phyloP scores from a whole-genome alignment of 1,139 yeast species.

The Chernovozyma sophiae-reginae region DNA sequence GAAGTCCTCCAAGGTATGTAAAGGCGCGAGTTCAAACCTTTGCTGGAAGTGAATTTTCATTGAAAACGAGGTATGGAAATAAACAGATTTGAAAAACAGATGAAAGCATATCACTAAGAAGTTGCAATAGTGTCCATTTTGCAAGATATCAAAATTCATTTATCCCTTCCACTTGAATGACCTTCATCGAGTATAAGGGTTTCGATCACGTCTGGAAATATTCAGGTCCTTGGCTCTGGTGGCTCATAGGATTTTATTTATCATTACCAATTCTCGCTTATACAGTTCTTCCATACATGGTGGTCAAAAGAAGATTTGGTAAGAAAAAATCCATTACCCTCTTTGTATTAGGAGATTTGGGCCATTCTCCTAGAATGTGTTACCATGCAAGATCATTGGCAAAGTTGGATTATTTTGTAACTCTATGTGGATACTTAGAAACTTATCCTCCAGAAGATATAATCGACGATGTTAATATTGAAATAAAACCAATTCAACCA shows the following conservation, averaged over 20 bases:
- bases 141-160: too few species aligned
- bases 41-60: too few species aligned
- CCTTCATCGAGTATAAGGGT: conserved; percentile 22
- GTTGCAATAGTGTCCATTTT: too few species aligned
- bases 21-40: too few species aligned
- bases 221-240: conserved; percentile 38
- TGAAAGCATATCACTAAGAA: too few species aligned
- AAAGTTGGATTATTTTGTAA: conserved; percentile 67
- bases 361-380: conserved; percentile 93
- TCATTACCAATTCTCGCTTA: conserved; percentile 35
- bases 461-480: conserved; percentile 48
- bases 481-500: conserved; percentile 47
- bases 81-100: too few species aligned
- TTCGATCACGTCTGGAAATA: conserved; percentile 26
- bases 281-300: conserved; percentile 28
- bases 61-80: too few species aligned
- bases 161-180: conserved; percentile 4
- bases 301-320: conserved; percentile 14
- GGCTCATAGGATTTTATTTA: conserved; percentile 31
- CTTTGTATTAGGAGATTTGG: conserved; percentile 87
- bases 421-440: conserved; percentile 80
- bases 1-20: too few species aligned
- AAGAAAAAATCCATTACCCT: conserved; percentile 57
- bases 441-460: conserved; percentile 50
- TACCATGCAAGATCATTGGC: conserved; percentile 84